These are phyloP conservation scores for Aspergillus fumigatiaffinis DNA, from an alignment of 2,329 filamentous ascomycete genomes.

Conservation along the genomic window DNA sequence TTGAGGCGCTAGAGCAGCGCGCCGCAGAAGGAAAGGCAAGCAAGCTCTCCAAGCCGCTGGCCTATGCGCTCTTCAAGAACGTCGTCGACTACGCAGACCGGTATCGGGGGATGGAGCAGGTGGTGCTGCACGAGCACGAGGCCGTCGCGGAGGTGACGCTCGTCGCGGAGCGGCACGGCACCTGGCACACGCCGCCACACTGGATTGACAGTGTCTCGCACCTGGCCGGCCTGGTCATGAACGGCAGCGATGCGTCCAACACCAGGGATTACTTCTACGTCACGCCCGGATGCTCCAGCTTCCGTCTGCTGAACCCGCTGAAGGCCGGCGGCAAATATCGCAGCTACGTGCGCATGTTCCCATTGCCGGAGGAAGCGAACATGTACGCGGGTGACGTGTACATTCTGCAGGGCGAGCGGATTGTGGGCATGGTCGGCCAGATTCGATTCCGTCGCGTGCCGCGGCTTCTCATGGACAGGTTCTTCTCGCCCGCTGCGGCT, in stretches of 20 bases:
- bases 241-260: slow-evolving; percentile 22
- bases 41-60: slow-evolving; percentile 27
- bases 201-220: slow-evolving; percentile 39
- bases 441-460: slow-evolving; percentile 33
- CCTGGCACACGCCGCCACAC: slow-evolving; percentile 31
- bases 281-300: slow-evolving; percentile 30
- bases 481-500: slow-evolving; percentile 11
- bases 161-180: slow-evolving; percentile 17
- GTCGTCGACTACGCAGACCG: slow-evolving; percentile 24
- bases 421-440: slow-evolving; percentile 32
- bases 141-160: slow-evolving; percentile 29
- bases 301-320: slow-evolving; percentile 23
- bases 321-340: slow-evolving; percentile 23
- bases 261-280: slow-evolving; percentile 29
- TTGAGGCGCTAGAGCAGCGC: slow-evolving; percentile 21
- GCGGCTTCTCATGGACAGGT: slow-evolving; percentile 17
- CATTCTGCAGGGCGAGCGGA: slow-evolving; percentile 28
- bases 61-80: slow-evolving; percentile 30
- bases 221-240: slow-evolving; percentile 33
- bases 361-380: slow-evolving; percentile 23
- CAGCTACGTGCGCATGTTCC: slow-evolving; percentile 32
- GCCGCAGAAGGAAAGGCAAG: slow-evolving; percentile 23
- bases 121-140: slow-evolving; percentile 28
- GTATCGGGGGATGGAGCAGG: slow-evolving; percentile 29
- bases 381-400: slow-evolving; percentile 40